These are phyloP conservation scores for Rhizopogon parksii DNA, from an alignment of 1,284 basidiomycete genomes.

Conservation along the genomic window DNA sequence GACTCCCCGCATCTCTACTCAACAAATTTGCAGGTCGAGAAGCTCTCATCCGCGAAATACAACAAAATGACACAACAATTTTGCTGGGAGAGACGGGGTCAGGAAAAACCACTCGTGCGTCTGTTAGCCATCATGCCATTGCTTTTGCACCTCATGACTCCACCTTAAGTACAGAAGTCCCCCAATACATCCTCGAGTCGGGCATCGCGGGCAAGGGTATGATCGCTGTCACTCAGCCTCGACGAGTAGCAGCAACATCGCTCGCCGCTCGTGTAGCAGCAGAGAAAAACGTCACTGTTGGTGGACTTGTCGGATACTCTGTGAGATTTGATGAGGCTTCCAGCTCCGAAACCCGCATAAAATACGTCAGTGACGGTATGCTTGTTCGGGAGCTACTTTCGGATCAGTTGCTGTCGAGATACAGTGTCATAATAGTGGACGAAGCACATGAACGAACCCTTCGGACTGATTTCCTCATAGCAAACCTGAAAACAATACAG, in stretches of 20 bases:
- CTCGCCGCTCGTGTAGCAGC: conserved; percentile 84
- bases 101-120: conserved; percentile 92
- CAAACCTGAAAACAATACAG: conserved; percentile 85
- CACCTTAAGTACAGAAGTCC: conserved; percentile 60
- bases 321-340: conserved; percentile 92
- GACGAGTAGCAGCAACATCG: conserved; percentile 90
- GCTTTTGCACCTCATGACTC: conserved; percentile 1
- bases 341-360: conserved; percentile 69
- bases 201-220: conserved; percentile 56
- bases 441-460: conserved; percentile 97
- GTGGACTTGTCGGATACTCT: conserved; percentile 82
- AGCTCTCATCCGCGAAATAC: conserved; percentile 68
- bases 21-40: conserved; percentile 50
- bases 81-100: conserved; percentile 96
- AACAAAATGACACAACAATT: conserved; percentile 81
- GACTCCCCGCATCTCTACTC: background rate
- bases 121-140: background rate
- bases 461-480: conserved; percentile 90
- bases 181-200: conserved; percentile 81
- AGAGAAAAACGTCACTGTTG: conserved; percentile 71
- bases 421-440: conserved; percentile 90
- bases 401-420: conserved; percentile 72
- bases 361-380: conserved; percentile 97
- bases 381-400: conserved; percentile 85
- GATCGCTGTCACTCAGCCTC: conserved; percentile 89